Conservation (phyloP, 768 basidiomycete species). For the Fistulinella prunicolor region DNA sequence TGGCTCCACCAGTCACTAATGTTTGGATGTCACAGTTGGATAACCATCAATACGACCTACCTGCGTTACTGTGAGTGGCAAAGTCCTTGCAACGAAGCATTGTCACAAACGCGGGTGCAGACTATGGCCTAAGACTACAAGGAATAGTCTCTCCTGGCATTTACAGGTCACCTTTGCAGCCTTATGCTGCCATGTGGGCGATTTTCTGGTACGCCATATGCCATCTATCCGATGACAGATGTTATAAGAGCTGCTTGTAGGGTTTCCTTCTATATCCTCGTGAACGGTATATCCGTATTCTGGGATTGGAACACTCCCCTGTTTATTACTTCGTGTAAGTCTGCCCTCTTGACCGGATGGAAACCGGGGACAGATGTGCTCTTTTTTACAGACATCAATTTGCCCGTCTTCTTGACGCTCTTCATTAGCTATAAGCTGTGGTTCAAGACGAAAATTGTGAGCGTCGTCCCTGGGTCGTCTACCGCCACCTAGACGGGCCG, state of each 20-base stretch:
- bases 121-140: slow-evolving; percentile 14
- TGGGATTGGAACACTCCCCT: slow-evolving; percentile 54
- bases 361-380: not conserved
- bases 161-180: slow-evolving; percentile 61
- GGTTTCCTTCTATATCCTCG: slow-evolving; percentile 50
- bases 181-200: slow-evolving; percentile 69
- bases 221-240: slow-evolving; percentile 10
- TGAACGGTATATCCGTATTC: slow-evolving; percentile 59
- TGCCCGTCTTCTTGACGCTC: slow-evolving; percentile 41
- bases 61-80: slow-evolving; percentile 57
- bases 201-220: slow-evolving; percentile 55
- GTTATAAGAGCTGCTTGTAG: not conserved
- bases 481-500: not conserved
- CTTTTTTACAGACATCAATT: slow-evolving; percentile 34
- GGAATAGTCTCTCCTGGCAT: slow-evolving; percentile 61
- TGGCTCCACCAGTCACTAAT: slow-evolving; percentile 47
- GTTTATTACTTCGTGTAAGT: slow-evolving; percentile 46
- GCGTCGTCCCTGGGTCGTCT: not conserved
- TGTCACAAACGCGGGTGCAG: not conserved
- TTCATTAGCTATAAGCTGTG: slow-evolving; percentile 44
- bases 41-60: slow-evolving; percentile 68
- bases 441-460: slow-evolving; percentile 22
- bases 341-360: not conserved
- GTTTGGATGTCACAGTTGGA: slow-evolving; percentile 52
- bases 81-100: slow-evolving; percentile 33